Evolutionary conservation across 2,329 filamentous ascomycete genomes (phyloP), one percentile per base, ranked within the genome.

Genomic region (Knufia petricola): DNA sequence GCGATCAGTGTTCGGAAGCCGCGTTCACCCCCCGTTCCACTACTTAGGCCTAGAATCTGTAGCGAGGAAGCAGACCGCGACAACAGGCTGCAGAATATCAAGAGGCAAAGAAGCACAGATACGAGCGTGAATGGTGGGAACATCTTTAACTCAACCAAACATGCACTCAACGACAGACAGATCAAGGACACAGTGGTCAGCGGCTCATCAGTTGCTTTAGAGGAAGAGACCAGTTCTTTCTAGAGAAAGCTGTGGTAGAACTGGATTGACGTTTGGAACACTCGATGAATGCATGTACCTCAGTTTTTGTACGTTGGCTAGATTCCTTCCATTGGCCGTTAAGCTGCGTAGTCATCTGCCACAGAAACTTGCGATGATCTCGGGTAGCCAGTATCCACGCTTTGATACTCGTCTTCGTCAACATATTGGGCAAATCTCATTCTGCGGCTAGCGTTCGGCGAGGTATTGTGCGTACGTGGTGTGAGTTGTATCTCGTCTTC

Each of bases 121-220:
- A 4, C 7, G 30, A 2, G 28, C 13, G 13, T 48, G 42, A 37
- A n/a, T 24, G 42, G 37, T 23, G 42, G 37, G 42, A 24, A 32
- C 37, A 26, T 50, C 9, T 34, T 26, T 7, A 31, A 13, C 17
- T 41, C 50, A 3, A 24, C 50, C 19, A 37, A 49, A 37, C 21
- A 52, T 39, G 24, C 10, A 7, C 48, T 50, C 1, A 52, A 52
- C 28, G 48, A 48, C 24, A 47, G 50, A 13, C 47, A 50, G 41
- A 52, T 52, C 30, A 49, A 46, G 40, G 51, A 52, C 26, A 50
- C 36, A 4, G 42, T 52, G 20, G 42, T 30, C 9, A 46, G 30
- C 17, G 42, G 30, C 7, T 30, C 37, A n/a, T 46, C 28, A 4
- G 21, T 36, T n/a, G 28, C 30, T 4, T 23, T 46, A 15, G 30